Conservation (phyloP, 73 alveolate genomes). For the Blepharisma stoltei region DNA sequence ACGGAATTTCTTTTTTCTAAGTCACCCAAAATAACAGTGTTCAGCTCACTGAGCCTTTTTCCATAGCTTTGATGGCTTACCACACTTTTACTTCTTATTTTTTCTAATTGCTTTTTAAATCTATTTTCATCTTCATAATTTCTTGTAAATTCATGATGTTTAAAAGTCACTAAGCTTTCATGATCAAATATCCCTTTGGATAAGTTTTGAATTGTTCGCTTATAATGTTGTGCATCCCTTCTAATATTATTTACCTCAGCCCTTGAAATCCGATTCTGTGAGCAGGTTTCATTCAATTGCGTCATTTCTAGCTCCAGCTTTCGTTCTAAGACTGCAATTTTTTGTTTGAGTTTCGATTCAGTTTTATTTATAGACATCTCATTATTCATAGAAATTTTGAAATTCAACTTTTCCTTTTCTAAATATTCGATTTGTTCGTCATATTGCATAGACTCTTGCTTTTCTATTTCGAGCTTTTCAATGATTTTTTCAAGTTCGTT, state of each 20-base stretch:
- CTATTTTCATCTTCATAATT: constrained; percentile 38
- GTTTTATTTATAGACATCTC: no score
- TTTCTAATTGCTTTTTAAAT: constrained; percentile 38
- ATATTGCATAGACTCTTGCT: background rate
- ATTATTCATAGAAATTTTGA: no score
- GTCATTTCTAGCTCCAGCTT: constrained; percentile 49
- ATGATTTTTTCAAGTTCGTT: no score
- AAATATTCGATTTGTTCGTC: constrained; percentile 9
- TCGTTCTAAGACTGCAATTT: constrained; percentile 41
- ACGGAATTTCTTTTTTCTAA: background rate
- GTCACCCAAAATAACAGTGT: background rate
- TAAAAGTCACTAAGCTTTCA: constrained; percentile 34
- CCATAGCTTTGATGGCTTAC: background rate
- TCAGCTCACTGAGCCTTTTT: background rate
- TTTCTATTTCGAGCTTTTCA: background rate
- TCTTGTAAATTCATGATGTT: constrained; percentile 37
- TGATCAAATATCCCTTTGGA: constrained; percentile 29
- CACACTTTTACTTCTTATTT: constrained; percentile 31
- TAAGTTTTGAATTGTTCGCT: constrained; percentile 22
- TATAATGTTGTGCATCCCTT: constrained; percentile 38
- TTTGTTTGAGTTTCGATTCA: no score
- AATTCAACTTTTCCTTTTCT: no score
- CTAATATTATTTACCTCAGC: constrained; percentile 53
- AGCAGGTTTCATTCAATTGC: constrained; percentile 43
- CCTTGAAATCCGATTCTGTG: constrained; percentile 43